Base-by-base conservation (phyloP, 495 filamentous ascomycete genomes). In the Penicillium mononematosum region DNA sequence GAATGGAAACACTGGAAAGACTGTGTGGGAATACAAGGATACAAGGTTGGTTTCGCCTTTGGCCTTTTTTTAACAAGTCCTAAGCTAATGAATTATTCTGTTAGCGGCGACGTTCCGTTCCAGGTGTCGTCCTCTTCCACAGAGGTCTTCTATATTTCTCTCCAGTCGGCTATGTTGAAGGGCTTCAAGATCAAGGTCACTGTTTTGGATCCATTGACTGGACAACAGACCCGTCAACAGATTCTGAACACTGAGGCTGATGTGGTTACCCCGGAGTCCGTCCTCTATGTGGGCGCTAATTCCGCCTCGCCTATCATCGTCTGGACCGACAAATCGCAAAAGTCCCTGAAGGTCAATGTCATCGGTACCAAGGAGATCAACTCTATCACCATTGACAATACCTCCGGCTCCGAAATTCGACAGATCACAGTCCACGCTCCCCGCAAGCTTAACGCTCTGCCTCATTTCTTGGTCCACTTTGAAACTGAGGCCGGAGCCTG, bases 381-480 rank as follows among this genome's bases (percentile, higher is more conserved):
- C 17, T 69, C 72, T 9, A 62, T 87, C 44, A 68, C 72, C 50
- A 74, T 85, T 43, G 78, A 79, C 16, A 79, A 77, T 45, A 69
- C 72, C 8, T 76, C 75, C 52, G 81, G 81, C 6, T 78, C 84
- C n/a, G 81, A 82, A 29, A 80, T 92, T 17, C 71, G 84, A 11
- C 75, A 81, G 29, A 85, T 97, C 36, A 78, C 77, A 8, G 71
- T 97, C 22, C 88, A 95, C 67, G 87, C 91, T 14, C 84, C 90
- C 5, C 81, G 83, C 50, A 77, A 86, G 50, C 72, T 85, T 25
- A 86, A 86, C 67, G 86, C 88, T 31, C 75, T 83, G 24, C 78
- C 89, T 4, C 88, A 95, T 76, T 90, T 96, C 72, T 73, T 97
- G 42, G 88, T 97, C 8, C 89, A 96, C 58, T 94, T 82, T 68